A percentile compares a stretch with the other conserved stretches of the same genome.
These are phyloP conservation scores for Moelleriella libera DNA, from an alignment of 2,329 filamentous ascomycete species.

Conservation along the genomic window DNA sequence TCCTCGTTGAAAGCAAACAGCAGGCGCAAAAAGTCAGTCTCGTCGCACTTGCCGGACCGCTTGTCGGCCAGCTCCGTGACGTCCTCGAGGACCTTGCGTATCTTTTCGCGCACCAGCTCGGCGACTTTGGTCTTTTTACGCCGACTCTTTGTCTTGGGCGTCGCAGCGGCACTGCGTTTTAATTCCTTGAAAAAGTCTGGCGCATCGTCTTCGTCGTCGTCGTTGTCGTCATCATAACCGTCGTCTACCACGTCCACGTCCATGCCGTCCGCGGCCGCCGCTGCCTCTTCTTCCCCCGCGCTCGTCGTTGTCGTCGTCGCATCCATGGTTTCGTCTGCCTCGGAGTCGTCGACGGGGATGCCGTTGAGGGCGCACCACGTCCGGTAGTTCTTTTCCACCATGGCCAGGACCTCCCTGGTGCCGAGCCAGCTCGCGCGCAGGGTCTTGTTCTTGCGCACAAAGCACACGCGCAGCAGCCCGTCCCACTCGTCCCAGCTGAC, in stretches of 20 bases:
- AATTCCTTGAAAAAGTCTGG: slow-evolving; percentile 72
- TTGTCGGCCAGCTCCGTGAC: slow-evolving; percentile 70
- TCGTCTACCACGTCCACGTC: slow-evolving; percentile 43
- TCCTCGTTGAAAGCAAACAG: slow-evolving; percentile 77
- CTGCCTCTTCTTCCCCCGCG: slow-evolving; percentile 20
- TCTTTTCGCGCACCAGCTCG: slow-evolving; percentile 73
- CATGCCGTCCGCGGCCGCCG: slow-evolving; percentile 29
- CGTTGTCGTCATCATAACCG: slow-evolving; percentile 47
- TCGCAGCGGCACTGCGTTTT: slow-evolving; percentile 22
- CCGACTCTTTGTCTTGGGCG: slow-evolving; percentile 47
- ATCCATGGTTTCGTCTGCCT: slow-evolving; percentile 28
- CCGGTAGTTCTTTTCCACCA: slow-evolving; percentile 78
- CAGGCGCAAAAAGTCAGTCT: slow-evolving; percentile 79
- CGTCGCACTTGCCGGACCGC: slow-evolving; percentile 74
- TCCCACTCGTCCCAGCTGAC: slow-evolving; percentile 96
- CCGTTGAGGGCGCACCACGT: slow-evolving; percentile 84
- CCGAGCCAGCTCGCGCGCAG: slow-evolving; percentile 69
- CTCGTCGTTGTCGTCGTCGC: slow-evolving; percentile 14
- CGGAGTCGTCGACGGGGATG: slow-evolving; percentile 58
- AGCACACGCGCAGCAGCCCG: slow-evolving; percentile 62
- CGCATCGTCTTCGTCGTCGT: slow-evolving; percentile 53
- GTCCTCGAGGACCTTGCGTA: slow-evolving; percentile 69
- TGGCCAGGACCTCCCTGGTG: slow-evolving; percentile 63
- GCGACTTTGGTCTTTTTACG: slow-evolving; percentile 70
- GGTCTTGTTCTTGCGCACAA: slow-evolving; percentile 76